Conservation (phyloP, 441 rosid species). For the Flueggea neowawraea region DNA sequence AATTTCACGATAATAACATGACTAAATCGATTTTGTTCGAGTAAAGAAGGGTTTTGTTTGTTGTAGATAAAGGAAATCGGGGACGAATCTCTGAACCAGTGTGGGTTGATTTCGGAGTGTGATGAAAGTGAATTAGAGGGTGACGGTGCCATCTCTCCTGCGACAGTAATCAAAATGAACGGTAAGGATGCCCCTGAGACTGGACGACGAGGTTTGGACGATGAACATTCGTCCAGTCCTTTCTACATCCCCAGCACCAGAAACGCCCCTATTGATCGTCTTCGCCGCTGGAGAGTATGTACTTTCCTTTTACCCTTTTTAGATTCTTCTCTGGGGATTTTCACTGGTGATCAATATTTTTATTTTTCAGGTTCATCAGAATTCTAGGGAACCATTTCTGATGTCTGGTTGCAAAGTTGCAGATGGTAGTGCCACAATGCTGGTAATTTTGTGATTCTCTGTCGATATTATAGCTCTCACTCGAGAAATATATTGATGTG, state of each 20-base stretch:
- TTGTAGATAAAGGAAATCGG: too few species aligned
- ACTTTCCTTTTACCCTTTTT: not conserved
- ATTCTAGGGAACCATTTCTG: conserved; percentile 66
- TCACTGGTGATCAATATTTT: not conserved
- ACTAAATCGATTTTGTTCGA: too few species aligned
- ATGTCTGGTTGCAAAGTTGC: conserved; percentile 99
- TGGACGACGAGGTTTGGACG: conserved; percentile 24
- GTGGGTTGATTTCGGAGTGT: not conserved
- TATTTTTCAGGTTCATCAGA: conserved; percentile 67
- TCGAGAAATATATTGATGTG: not conserved
- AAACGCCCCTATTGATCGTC: conserved; percentile 58
- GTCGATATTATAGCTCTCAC: not conserved
- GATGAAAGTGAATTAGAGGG: not conserved
- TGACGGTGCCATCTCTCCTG: conserved; percentile 79
- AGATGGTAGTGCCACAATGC: conserved; percentile 94
- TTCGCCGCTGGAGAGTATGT: conserved; percentile 85
- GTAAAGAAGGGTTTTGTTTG: too few species aligned
- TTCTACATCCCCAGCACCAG: conserved; percentile 69
- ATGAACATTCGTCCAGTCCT: conserved; percentile 36
- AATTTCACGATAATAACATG: too few species aligned
- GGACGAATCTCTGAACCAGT: too few species aligned
- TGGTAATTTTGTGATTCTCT: conserved; percentile 42
- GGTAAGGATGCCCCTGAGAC: conserved; percentile 28
- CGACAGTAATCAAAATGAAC: conserved; percentile 34
- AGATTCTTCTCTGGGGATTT: not conserved